These are phyloP conservation scores for Zymoseptoria passerinii DNA, from an alignment of 2,329 filamentous ascomycete genomes.

Conservation along the genomic window DNA sequence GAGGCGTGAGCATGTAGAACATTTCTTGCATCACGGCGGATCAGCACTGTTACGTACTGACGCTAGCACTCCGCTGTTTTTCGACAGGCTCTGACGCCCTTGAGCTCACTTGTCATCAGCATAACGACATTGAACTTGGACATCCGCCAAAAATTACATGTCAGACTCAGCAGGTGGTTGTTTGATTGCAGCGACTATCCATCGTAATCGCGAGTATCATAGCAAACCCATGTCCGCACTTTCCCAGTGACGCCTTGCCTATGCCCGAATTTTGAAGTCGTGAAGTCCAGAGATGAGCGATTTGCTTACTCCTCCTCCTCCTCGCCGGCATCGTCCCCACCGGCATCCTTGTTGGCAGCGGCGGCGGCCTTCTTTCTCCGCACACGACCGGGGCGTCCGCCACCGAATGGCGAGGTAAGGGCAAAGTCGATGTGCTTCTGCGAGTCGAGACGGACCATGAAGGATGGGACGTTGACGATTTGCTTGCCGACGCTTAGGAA, in stretches of 20 bases:
- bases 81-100: no score
- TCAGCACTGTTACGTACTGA: no score
- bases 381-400: constrained; percentile 93
- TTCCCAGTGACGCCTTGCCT: not conserved
- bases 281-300: not conserved
- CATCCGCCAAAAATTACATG: not conserved
- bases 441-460: constrained; percentile 98
- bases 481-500: constrained; percentile 93
- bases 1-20: no score
- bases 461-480: constrained; percentile 99
- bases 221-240: not conserved
- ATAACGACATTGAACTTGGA: not conserved
- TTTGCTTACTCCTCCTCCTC: constrained; percentile 32
- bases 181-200: constrained; percentile 8
- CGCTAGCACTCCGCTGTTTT: no score
- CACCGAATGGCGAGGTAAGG: constrained; percentile 93
- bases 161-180: constrained; percentile 5
- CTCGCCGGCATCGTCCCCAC: constrained; percentile 81
- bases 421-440: constrained; percentile 99
- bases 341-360: constrained; percentile 74
- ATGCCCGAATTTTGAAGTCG: not conserved
- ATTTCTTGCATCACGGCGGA: no score
- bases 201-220: not conserved
- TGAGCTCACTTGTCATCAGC: no score
- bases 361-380: constrained; percentile 99